Base-by-base conservation (phyloP, 2,329 filamentous ascomycete genomes). In the Alternaria alternata region DNA sequence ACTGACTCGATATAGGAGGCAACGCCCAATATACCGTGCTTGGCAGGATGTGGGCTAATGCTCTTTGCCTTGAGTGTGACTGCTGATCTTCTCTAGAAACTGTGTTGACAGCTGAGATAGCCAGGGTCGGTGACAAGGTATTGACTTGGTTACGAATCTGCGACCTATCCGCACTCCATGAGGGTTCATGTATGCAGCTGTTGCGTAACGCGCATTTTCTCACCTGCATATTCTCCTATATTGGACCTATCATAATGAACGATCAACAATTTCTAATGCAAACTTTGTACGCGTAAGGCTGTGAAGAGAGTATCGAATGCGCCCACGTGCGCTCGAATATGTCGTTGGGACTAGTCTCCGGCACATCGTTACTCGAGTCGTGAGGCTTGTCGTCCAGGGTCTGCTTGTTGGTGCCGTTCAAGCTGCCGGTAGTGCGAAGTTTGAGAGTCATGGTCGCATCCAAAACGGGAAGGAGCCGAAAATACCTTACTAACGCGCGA, bases 31-130 rank as follows among this genome's bases (percentile, higher is more conserved):
- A 36, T 62, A 28, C 55, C 59, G 59, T 11, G 51, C 59, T 64
- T 62, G 59, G 56, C 62, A 52, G 44, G 30, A 22, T 51, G 44
- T 48, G 42, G 44, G 55, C 62, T 62, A 62, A 62, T 52, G 62
- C 44, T 38, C 28, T 49, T 38, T 51, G 47, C 32, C 43, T 26
- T 59, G 48, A 41, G 41, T 59, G 51, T 54, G 62, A 57, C 42
- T 51, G 62, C 52, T 53, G 62, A 64, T 64, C 62, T 59, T 59
- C 20, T 22, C 26, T 51, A n/a, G 22, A 54, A 51, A 32, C 32
- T 39, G 28, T 28, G 26, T 52, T 47, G 39, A 55, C 52, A 56
- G 52, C 32, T 59, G 52, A 46, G 32, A 9, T 39, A 41, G 30
- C 51, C 47, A 34, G 51, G 51, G 28, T 22, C 11, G 20, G 24